Base-by-base conservation (phyloP, 345 rosid genomes). In the Laguncularia racemosa region DNA sequence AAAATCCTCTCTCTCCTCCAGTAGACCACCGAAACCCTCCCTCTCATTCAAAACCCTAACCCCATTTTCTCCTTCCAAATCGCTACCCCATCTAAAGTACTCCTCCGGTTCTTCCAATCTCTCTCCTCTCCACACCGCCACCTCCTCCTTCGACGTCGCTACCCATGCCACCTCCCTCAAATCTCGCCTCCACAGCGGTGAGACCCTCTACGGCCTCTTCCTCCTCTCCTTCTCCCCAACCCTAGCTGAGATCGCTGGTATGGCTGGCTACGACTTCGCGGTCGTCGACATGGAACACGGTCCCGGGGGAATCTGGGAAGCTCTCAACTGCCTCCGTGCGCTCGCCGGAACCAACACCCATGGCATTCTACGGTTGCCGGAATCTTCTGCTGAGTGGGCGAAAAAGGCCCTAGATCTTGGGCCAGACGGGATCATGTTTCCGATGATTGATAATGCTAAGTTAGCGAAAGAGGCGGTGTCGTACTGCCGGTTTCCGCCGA, bases 231-330 rank as follows among this genome's bases (percentile, higher is more conserved):
- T 84, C 83, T 89, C 96, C n/a, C 93, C 98, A 14, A 83, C 95
- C 15, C 26, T 92, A 21, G 95, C 95, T 45, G 98, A 92, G 81
- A 92, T 92, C 73, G 78, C 80, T 1, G 95, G 81, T 52, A 74
- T 83, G 50, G 71, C 98, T 12, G 98, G 95, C 8, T 92, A 89
- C 71, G 95, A 89, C 58, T 92, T 83, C 73, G 95, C 70, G 20
- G 93, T 92, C 47, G 76, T 92, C 28, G 96, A 89, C 72, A 89
- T 92, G 95, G 98, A 92, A 64, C 96, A 92, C 63, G 98, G 98
- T 20, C 93, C 85, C 23, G 91, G 96, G 3, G 98, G 95, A 5
- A 78, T 92, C 67, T 52, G 77, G 57, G 95, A 83, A 16, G 82
- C 96, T 21, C 77, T 88, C 20, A 64, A 75, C 33, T 78, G 91